These are phyloP conservation scores for Zea mays DNA, from an alignment of 176 grass and related monocot species.

Conservation along the genomic window DNA sequence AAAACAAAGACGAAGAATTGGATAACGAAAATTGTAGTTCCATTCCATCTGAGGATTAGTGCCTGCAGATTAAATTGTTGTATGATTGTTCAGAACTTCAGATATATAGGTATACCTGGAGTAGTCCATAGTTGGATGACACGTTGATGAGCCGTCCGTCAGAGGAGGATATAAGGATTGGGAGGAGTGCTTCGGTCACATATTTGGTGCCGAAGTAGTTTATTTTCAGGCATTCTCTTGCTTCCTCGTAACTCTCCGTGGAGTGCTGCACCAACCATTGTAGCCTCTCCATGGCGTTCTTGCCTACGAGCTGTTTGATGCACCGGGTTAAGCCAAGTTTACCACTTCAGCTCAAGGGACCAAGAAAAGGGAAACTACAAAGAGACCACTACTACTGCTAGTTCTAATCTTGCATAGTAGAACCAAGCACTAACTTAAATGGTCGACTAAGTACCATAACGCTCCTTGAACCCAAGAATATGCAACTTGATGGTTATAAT, in stretches of 20 bases:
- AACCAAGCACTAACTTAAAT: too few species aligned
- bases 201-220: constrained; percentile 64
- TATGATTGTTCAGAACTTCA: not conserved
- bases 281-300: constrained; percentile 10
- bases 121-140: constrained; percentile 54
- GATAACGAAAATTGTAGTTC: not conserved
- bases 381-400: not conserved
- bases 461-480: too few species aligned
- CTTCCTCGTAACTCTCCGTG: constrained; percentile 51
- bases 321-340: not conserved
- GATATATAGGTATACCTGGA: constrained; percentile 39
- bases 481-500: too few species aligned
- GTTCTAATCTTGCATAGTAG: not conserved
- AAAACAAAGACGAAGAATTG: not conserved
- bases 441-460: too few species aligned
- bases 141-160: constrained; percentile 57
- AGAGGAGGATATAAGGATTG: constrained; percentile 46
- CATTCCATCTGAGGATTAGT: not conserved
- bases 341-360: constrained; percentile 7
- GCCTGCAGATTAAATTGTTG: not conserved
- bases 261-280: constrained; percentile 40
- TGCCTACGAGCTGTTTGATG: constrained; percentile 17
- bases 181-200: constrained; percentile 58
- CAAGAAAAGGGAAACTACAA: not conserved
- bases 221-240: constrained; percentile 58